A percentile compares a stretch with the other conserved stretches of the same genome.
These are phyloP conservation scores for Dictyostelium capitatum DNA, from an alignment of 78 protist genomes.

Conservation along the genomic window DNA sequence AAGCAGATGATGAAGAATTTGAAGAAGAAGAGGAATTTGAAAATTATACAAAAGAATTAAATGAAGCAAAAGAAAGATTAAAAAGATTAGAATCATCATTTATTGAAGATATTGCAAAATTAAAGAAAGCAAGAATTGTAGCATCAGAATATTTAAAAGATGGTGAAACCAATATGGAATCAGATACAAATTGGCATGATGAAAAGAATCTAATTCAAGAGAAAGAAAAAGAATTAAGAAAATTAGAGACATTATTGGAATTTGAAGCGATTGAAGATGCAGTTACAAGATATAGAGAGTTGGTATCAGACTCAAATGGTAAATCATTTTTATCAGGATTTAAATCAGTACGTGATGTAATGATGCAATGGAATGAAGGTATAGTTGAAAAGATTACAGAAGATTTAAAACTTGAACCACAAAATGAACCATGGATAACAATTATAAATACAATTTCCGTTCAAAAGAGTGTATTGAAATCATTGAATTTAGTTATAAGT, in stretches of 20 bases:
- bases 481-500: constrained; percentile 8
- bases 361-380: constrained; percentile 30
- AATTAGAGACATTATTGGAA: constrained; percentile 37
- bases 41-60: too few relatives aligned
- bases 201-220: neutral
- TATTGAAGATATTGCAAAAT: neutral
- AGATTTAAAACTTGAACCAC: neutral
- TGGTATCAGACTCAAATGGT: neutral
- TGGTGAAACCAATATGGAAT: neutral
- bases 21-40: neutral
- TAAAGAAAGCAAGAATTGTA: neutral
- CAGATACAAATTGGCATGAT: neutral
- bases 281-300: neutral
- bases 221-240: neutral
- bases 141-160: neutral
- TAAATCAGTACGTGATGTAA: constrained; percentile 6
- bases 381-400: neutral
- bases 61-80: neutral
- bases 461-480: neutral
- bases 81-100: neutral
- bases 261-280: constrained; percentile 22
- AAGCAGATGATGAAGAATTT: neutral
- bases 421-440: neutral
- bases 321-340: neutral
- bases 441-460: neutral